Evolutionary conservation across 305 asterid genomes (phyloP).

Genomic region (Fraxinus platypoda): DNA sequence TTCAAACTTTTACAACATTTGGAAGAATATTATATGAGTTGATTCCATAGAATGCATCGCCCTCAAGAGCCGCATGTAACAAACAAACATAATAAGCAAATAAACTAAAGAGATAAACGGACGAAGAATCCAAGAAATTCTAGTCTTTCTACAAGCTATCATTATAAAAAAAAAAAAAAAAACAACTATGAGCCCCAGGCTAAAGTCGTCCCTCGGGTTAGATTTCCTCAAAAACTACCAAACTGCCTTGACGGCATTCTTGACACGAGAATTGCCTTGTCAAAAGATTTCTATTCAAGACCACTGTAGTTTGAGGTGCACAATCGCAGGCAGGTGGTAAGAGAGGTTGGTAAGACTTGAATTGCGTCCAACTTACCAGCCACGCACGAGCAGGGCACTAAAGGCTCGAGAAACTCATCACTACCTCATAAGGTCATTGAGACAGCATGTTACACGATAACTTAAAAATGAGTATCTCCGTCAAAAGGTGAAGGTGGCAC

Average conservation of each 20-base stretch:
- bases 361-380: not conserved
- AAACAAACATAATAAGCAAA: not conserved
- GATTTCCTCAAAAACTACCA: no score
- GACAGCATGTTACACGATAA: not conserved
- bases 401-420: not conserved
- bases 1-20: not conserved
- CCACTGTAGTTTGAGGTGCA: not conserved
- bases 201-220: no score
- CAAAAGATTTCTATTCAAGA: not conserved
- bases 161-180: no score
- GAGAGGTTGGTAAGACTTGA: not conserved
- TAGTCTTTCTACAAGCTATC: not conserved
- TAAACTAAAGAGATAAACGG: conserved; percentile 12
- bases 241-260: no score
- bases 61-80: not conserved
- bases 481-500: no score
- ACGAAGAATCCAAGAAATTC: conserved; percentile 38
- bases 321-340: not conserved
- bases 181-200: no score
- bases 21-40: not conserved
- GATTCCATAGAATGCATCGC: conserved; percentile 41
- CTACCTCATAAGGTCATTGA: not conserved
- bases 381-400: not conserved
- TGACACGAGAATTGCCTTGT: not conserved
- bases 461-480: no score